Conservation (phyloP, 2,329 filamentous ascomycete genomes). For the Sclerotinia subarctica region DNA sequence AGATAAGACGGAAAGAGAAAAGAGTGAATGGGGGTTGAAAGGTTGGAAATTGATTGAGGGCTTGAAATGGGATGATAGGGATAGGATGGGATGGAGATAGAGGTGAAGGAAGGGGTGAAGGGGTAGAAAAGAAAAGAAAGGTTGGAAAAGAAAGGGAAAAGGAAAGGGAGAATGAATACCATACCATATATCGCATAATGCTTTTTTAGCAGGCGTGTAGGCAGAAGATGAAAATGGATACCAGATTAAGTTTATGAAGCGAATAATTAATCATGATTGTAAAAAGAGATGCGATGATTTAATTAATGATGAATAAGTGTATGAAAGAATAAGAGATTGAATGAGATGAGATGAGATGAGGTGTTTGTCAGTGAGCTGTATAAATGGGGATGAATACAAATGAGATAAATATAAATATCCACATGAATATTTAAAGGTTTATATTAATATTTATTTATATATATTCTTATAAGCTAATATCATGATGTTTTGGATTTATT, state of each 20-base stretch:
- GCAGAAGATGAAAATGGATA: slow-evolving; percentile 11
- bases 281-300: neutral
- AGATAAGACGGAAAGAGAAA: neutral
- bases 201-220: neutral
- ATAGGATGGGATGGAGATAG: neutral
- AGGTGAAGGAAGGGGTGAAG: neutral
- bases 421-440: no score
- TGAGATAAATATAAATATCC: no score
- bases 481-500: no score
- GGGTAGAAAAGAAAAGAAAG: neutral
- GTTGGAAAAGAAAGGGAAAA: neutral
- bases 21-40: neutral
- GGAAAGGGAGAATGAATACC: slow-evolving; percentile 2
- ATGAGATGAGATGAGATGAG: neutral
- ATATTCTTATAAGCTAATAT: no score
- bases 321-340: neutral
- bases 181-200: slow-evolving; percentile 8
- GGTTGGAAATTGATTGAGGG: neutral
- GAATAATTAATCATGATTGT: neutral
- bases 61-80: neutral
- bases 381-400: no score
- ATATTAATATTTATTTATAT: no score
- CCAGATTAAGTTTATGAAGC: slow-evolving; percentile 6
- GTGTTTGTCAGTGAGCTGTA: no score
- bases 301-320: no score